Base-by-base conservation (phyloP, 2,329 filamentous ascomycete genomes). In the Fonsecaea multimorphosa region DNA sequence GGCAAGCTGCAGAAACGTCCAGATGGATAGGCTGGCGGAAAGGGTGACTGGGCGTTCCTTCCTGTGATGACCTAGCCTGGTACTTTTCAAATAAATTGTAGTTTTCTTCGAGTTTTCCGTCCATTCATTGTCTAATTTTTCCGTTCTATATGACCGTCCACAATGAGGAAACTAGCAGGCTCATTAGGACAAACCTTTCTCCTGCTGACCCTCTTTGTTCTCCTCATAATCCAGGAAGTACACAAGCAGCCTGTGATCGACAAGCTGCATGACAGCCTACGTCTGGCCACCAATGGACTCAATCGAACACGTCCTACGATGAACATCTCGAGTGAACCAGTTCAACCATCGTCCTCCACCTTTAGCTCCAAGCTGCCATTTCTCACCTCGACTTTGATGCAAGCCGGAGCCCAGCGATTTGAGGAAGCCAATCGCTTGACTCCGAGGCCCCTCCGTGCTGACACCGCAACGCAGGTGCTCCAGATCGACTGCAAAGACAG, bases 221-320 rank as follows among this genome's bases (percentile, higher is more conserved):
- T 63, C 53, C 14, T 63, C 9, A 53, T 51, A 11, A 27, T 57
- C 9, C 61, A 57, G 14, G 53, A 52, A 19, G 9, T 58, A 16
- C 52, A 57, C 27, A 29, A 63, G 12, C 32, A 63, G 40, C 61
- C 61, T 51, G 8, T 56, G n/a, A 32, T 56, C 16, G 38, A 49
- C 36, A 55, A 11, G 44, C n/a, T 56, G 49, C 24, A 40, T 22
- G 52, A 56, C 24, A 31, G 58, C n/a, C 27, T 53, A 2, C 46
- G 51, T 27, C 19, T 34, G 16, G 31, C 32, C 34, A 36, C 44
- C n/a, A 61, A 61, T 53, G 46, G 49, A 49, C 19, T 49, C 44
- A 49, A 49, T 24, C 44, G 22, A 24, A 52, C 58, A 19, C 68
- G 70, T 52, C 73, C 74, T 72, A 27, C 56, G n/a, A 34, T 44